These are phyloP conservation scores for Fusarium sp. DNA, from an alignment of 2,329 filamentous ascomycete species.

Conservation along the genomic window DNA sequence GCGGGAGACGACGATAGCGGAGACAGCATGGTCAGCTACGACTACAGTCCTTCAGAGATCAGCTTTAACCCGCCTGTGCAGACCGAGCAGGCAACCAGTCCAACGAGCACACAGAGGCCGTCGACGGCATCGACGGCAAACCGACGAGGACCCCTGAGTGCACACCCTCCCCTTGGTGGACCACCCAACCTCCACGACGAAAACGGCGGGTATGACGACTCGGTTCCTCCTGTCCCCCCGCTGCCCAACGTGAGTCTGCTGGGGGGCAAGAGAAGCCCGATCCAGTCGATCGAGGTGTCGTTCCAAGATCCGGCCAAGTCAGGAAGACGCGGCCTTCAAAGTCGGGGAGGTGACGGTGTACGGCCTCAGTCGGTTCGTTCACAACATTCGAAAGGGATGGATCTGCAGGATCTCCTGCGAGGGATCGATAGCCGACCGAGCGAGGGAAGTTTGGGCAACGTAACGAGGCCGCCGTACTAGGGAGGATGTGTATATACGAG, in stretches of 20 bases:
- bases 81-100: slow-evolving; percentile 52
- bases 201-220: slow-evolving; percentile 53
- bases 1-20: slow-evolving; percentile 66
- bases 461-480: slow-evolving; percentile 67
- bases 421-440: slow-evolving; percentile 66
- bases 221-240: slow-evolving; percentile 71
- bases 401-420: slow-evolving; percentile 65
- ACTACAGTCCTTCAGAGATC: slow-evolving; percentile 76
- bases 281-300: slow-evolving; percentile 49
- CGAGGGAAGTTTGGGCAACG: slow-evolving; percentile 63
- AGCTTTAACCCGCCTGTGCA: slow-evolving; percentile 67
- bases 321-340: slow-evolving; percentile 58
- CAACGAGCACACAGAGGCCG: slow-evolving; percentile 52
- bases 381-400: slow-evolving; percentile 57
- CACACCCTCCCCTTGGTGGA: slow-evolving; percentile 58
- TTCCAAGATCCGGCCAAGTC: slow-evolving; percentile 57
- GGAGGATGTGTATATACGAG: slow-evolving; percentile 20
- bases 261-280: slow-evolving; percentile 49
- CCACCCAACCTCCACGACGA: slow-evolving; percentile 50
- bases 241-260: slow-evolving; percentile 60
- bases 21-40: slow-evolving; percentile 81
- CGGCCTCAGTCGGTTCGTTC: slow-evolving; percentile 54
- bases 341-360: slow-evolving; percentile 59
- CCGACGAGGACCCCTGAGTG: slow-evolving; percentile 60
- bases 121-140: slow-evolving; percentile 50